phyloP scores from a whole-genome alignment of 116 monocot species.

The Phalaenopsis hybrid region DNA sequence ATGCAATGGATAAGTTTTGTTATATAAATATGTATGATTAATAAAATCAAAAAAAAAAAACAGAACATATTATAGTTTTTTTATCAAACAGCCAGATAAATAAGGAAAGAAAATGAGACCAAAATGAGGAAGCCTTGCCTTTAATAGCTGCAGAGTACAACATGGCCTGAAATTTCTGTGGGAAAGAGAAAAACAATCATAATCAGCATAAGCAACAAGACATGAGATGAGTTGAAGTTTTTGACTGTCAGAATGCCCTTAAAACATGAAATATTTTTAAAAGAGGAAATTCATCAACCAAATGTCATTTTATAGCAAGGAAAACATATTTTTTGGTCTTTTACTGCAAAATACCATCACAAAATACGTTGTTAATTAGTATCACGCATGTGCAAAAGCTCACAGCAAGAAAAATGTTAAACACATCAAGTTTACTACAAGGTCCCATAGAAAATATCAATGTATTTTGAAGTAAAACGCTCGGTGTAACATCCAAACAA shows the following conservation, averaged over 20 bases:
- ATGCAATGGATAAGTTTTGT: background rate
- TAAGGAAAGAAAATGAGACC: conserved; percentile 4
- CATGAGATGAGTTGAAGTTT: background rate
- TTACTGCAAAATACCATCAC: background rate
- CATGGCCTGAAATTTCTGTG: conserved; percentile 38
- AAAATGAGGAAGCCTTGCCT: conserved; percentile 20
- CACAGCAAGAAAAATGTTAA: background rate
- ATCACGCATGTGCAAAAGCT: background rate
- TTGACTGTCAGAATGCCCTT: background rate
- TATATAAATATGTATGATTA: background rate
- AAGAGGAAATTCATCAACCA: background rate
- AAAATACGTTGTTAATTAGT: background rate
- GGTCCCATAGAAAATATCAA: background rate
- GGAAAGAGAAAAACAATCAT: conserved; percentile 7
- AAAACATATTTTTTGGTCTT: background rate
- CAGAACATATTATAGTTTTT: background rate
- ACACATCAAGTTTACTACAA: background rate
- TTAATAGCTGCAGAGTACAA: conserved; percentile 34
- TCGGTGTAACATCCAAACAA: no score
- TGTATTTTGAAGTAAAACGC: no score
- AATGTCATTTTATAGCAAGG: background rate
- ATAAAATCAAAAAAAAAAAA: background rate
- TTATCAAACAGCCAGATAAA: background rate
- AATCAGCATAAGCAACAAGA: background rate
- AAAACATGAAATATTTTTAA: background rate